Evolutionary conservation across 2,329 filamentous ascomycete genomes (phyloP).

Genomic region (Pestalotiopsis sp.): DNA sequence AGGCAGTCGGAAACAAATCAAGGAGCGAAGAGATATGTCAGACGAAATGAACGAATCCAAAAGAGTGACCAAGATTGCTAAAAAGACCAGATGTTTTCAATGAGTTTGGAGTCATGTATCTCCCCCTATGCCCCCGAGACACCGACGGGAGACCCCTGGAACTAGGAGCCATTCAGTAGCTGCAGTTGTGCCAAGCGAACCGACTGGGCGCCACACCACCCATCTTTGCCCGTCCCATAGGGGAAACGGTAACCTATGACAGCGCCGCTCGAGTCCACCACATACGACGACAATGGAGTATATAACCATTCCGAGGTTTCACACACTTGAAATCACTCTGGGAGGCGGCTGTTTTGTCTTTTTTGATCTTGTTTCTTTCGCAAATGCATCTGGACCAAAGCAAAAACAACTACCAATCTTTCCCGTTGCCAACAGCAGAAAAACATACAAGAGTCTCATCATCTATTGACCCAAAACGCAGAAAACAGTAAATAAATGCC

Average conservation of each 20-base stretch:
- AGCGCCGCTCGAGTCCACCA: neutral
- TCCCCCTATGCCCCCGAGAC: neutral
- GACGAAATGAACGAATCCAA: neutral
- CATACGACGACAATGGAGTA: neutral
- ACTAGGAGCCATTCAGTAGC: neutral
- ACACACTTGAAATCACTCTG: too few relatives aligned
- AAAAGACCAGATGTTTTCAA: neutral
- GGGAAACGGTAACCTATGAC: neutral
- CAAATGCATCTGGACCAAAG: neutral
- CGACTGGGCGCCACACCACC: conserved; percentile 4
- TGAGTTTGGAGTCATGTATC: neutral
- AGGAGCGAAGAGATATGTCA: neutral
- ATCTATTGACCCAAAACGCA: neutral
- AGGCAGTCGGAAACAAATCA: neutral
- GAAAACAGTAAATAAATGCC: neutral
- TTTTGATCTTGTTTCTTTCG: neutral
- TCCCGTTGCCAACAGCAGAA: neutral
- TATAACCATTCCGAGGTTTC: too few relatives aligned
- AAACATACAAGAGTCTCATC: neutral
- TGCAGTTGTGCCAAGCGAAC: neutral
- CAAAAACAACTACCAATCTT: neutral
- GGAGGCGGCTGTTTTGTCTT: too few relatives aligned
- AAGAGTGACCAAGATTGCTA: neutral
- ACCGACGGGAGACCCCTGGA: neutral
- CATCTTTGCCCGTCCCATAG: neutral